Base-by-base conservation (phyloP, 306 rosid genomes). In the Hippophae gyantsensis region DNA sequence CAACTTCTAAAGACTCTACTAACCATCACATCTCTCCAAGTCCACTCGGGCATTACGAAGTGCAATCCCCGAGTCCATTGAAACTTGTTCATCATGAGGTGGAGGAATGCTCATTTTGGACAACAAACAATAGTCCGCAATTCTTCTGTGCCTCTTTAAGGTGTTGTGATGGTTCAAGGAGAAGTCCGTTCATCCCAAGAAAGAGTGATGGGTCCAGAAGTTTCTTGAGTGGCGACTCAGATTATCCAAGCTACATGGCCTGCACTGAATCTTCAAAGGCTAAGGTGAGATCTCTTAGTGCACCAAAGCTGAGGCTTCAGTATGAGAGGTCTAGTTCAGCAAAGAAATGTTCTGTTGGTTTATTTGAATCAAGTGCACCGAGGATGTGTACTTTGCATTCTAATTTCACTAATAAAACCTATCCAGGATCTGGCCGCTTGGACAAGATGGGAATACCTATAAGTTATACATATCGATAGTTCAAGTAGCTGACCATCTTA, bases 381-480 rank as follows among this genome's bases (percentile, higher is more conserved):
- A 71, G 70, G 72, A 38, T 64, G 12, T 70, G 89, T n/a, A 26
- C 81, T 26, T 66, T 83, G 76, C 95, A 80, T 7, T 60, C 84
- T 9, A 86, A 64, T 66, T 84, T 89, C 52, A 54, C 78, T 0
- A 70, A 46, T 77, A 86, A 86, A 65, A 87, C 81, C 43, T 84
- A 84, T 71, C 93, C 80, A 8, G 97, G 83, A 23, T 92, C 96
- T 41, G 98, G 96, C 60, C 93, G 92, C 11, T 81, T 92, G 81
- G 98, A 88, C 79, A 83, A 77, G 80, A 84, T 76, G 13, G 98
- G 96, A 14, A 85, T 92, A 95, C 98, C 92, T 41, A 14, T 74
- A 23, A 80, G 81, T 10, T 74, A 75, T 68, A 72, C 89, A 76
- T 73, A 64, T 72, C 78, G 46, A 66, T 43, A 43, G 41, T 44